Evolutionary conservation across 305 asterid species (phyloP), one percentile per base, ranked within the genome.

Genomic region (Ajuga reptans): DNA sequence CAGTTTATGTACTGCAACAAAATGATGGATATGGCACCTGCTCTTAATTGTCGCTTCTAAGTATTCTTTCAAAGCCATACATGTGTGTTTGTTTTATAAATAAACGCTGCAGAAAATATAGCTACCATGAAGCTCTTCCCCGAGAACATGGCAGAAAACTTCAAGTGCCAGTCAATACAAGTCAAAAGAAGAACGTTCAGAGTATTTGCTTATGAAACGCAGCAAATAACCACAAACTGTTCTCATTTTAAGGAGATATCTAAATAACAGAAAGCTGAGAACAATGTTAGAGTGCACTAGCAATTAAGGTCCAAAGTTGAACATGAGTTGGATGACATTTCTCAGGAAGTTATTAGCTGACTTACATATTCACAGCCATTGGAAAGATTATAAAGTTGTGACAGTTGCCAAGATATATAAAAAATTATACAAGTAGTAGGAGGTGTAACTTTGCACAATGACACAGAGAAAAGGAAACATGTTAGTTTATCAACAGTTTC

Each of bases 401-500:
- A 6, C 49, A 47, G 60, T 54, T 53, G 50, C 51, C 16, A 42
- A 37, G 12, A 21, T 41, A 15, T 12, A 68, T n/a, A 21, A 34
- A 52, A 54, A 18, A 37, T 29, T 21, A 18, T 46, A 29, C 14
- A 14, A 34, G 47, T 29, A 62, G 10, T 15, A 64, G 27, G 17
- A 52, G 31, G 42, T 60, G 10, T 5, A 68, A 34, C 8, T 39
- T 17, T 75, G 59, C 61, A 46, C 21, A 45, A 53, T 45, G 36
- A n/a, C 18, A 41, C 53, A 18, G 46, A 12, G 53, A 15, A 49
- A 47, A 53, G 27, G 39, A 24, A 59, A n/a, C 24, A 47, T 42
- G 8, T n/a, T 45, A 37, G 61, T 54, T 41, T 39, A 52, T 71
- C n/a, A 71, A 41, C 17, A 24, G 53, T 15, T 71, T 49, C 52